A percentile compares a stretch with the other conserved stretches of the same genome.
Evolutionary conservation across 805 yeast genomes (phyloP).

Genomic region (Candida vaughaniae): DNA sequence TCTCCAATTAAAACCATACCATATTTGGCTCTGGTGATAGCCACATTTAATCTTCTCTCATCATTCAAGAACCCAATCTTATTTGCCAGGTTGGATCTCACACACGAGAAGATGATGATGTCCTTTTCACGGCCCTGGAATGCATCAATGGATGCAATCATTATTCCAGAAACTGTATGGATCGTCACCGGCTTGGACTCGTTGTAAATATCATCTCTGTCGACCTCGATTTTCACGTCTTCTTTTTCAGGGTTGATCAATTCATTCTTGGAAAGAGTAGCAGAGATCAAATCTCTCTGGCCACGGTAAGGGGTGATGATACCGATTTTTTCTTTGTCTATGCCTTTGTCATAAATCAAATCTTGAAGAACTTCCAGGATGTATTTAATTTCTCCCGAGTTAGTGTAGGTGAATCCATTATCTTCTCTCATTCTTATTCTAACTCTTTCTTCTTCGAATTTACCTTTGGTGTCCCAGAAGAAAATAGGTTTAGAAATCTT

Average conservation of each 20-base stretch:
- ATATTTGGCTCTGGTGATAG: conserved; percentile 82
- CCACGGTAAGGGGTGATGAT: conserved; percentile 77
- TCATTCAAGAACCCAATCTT: conserved; percentile 83
- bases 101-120: conserved; percentile 51
- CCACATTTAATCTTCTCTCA: conserved; percentile 85
- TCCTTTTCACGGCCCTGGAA: conserved; percentile 62
- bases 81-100: conserved; percentile 65
- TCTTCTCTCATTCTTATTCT: conserved; percentile 47
- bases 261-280: conserved; percentile 46
- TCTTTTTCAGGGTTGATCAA: conserved; percentile 54
- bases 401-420: conserved; percentile 58
- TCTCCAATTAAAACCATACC: conserved; percentile 57
- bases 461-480: conserved; percentile 59
- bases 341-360: conserved; percentile 54
- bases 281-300: conserved; percentile 63
- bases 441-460: conserved; percentile 47
- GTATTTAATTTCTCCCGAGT: conserved; percentile 50
- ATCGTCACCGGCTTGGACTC: conserved; percentile 49
- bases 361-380: conserved; percentile 49
- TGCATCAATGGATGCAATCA: conserved; percentile 61
- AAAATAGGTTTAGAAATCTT: conserved; percentile 52
- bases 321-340: conserved; percentile 54
- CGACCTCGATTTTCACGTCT: conserved; percentile 51
- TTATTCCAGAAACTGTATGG: conserved; percentile 45
- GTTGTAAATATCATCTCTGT: conserved; percentile 56